phyloP scores from a whole-genome alignment of 2,329 filamentous ascomycete species.

The Epichloe sp. region DNA sequence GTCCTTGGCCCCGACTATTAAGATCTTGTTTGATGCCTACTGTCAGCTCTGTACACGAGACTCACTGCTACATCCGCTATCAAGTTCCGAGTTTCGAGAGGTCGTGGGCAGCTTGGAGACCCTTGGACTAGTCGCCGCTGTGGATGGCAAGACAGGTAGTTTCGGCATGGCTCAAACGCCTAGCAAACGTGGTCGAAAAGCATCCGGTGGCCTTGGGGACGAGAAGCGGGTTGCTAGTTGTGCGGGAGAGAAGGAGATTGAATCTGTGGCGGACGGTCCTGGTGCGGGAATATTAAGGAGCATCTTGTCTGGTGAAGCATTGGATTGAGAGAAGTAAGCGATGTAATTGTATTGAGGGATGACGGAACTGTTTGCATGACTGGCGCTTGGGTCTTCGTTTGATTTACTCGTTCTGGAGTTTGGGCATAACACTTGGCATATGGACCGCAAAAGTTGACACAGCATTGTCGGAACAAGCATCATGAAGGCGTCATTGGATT shows the following conservation, averaged over 20 bases:
- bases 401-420: neutral
- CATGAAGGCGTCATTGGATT: neutral
- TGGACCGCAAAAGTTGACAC: neutral
- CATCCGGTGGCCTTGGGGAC: conserved; percentile 43
- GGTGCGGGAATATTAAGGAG: conserved; percentile 48
- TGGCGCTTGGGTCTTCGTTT: neutral
- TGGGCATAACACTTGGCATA: neutral
- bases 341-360: neutral
- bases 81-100: conserved; percentile 85
- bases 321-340: conserved; percentile 28
- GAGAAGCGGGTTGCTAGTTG: conserved; percentile 69
- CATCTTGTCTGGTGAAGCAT: conserved; percentile 47
- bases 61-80: conserved; percentile 79
- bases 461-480: neutral
- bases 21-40: conserved; percentile 75
- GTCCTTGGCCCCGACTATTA: conserved; percentile 62
- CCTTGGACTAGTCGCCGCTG: conserved; percentile 61
- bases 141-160: conserved; percentile 56
- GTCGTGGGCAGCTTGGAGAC: conserved; percentile 85
- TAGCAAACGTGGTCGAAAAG: conserved; percentile 51
- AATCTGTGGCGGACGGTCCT: conserved; percentile 51
- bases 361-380: neutral
- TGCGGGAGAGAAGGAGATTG: conserved; percentile 68
- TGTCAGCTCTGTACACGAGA: conserved; percentile 71
- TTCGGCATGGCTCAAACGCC: conserved; percentile 54